Evolutionary conservation across 805 yeast genomes (phyloP).

Genomic region (Alloascoidea hylecoeti): DNA sequence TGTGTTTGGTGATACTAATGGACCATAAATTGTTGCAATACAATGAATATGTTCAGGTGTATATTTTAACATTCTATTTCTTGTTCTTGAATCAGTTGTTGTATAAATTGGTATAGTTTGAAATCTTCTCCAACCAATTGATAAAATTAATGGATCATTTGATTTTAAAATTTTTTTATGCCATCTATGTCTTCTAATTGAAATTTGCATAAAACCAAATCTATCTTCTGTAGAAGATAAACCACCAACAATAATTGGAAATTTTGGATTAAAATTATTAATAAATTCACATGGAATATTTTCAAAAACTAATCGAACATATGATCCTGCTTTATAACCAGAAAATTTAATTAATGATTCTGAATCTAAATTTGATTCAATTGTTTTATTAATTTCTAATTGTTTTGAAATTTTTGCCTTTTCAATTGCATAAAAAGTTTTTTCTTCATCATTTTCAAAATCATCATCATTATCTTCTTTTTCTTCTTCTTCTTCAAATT

Average conservation of each 20-base stretch:
- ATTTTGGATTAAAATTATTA: conserved; percentile 73
- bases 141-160: conserved; percentile 86
- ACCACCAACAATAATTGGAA: conserved; percentile 85
- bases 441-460: conserved; percentile 68
- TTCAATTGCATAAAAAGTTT: conserved; percentile 96
- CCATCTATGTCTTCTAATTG: conserved; percentile 98
- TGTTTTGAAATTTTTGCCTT: conserved; percentile 96
- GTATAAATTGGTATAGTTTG: conserved; percentile 94
- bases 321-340: conserved; percentile 88
- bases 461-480: conserved; percentile 65
- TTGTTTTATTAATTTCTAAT: conserved; percentile 77
- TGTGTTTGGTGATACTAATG: conserved; percentile 92
- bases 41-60: conserved; percentile 98
- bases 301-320: conserved; percentile 80
- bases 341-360: conserved; percentile 73
- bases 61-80: conserved; percentile 95
- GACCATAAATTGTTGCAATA: conserved; percentile 92
- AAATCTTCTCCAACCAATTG: conserved; percentile 97
- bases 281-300: conserved; percentile 80
- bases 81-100: conserved; percentile 92
- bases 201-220: conserved; percentile 84
- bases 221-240: conserved; percentile 80
- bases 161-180: conserved; percentile 91
- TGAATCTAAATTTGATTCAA: conserved; percentile 48
- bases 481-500: conserved; percentile 75